Conservation (phyloP, 495 filamentous ascomycete genomes). For the Wilcoxina mikolae region DNA sequence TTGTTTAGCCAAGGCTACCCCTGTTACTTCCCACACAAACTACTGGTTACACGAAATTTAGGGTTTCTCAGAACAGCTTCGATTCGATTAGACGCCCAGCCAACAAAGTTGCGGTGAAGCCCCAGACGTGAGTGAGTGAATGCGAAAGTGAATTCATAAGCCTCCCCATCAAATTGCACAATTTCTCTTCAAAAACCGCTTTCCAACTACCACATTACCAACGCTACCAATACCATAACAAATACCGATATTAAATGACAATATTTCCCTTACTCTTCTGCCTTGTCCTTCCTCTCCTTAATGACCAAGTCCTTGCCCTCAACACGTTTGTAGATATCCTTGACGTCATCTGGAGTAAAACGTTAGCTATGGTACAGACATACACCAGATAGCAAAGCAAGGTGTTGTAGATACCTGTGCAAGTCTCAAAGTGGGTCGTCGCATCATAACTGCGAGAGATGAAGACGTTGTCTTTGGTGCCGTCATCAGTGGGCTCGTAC, state of each 20-base stretch:
- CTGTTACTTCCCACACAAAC: no score
- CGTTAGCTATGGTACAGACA: no score
- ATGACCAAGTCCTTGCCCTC: constrained; percentile 71
- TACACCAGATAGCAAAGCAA: no score
- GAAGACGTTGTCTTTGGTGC: constrained; percentile 80
- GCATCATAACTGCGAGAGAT: constrained; percentile 98
- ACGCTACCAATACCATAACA: background rate
- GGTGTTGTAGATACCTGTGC: constrained; percentile 49
- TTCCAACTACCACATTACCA: background rate
- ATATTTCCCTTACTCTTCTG: constrained; percentile 11
- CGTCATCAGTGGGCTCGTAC: constrained; percentile 81
- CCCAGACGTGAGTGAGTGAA: background rate
- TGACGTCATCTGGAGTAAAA: constrained; percentile 78
- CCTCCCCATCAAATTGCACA: background rate
- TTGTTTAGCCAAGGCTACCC: no score
- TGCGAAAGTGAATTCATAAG: constrained; percentile 1
- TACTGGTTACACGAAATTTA: no score
- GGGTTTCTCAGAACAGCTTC: no score
- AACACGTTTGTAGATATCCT: constrained; percentile 78
- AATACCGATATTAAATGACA: constrained; percentile 5
- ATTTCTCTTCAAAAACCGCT: background rate
- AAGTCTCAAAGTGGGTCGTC: constrained; percentile 93
- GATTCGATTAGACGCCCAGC: no score
- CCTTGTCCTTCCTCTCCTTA: constrained; percentile 25
- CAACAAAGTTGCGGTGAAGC: no score